Percentiles rank a stretch among this genome's conserved stretches.
These are phyloP conservation scores for Teratosphaeria epicoccoides DNA, from an alignment of 2,329 filamentous ascomycete species.

Conservation along the genomic window DNA sequence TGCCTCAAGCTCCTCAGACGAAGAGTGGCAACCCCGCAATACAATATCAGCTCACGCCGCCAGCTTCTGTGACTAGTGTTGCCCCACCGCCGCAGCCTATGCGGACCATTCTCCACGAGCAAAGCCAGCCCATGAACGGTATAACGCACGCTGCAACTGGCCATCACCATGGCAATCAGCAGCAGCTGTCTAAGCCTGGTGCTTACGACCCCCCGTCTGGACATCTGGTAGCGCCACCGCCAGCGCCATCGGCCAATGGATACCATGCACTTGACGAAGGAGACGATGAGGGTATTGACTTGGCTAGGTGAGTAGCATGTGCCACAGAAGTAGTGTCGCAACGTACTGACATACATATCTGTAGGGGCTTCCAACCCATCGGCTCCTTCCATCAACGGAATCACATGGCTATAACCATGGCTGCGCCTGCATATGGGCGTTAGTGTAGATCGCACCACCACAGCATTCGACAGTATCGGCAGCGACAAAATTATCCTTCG, in stretches of 20 bases:
- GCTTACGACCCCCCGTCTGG: background rate
- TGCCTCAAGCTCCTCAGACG: slow-evolving; percentile 7
- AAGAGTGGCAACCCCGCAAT: background rate
- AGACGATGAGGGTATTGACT: slow-evolving; percentile 38
- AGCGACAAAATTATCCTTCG: background rate
- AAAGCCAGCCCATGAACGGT: slow-evolving; percentile 1
- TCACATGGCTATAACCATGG: slow-evolving; percentile 20
- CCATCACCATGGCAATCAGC: slow-evolving; percentile 1
- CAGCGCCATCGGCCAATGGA: slow-evolving; percentile 6
- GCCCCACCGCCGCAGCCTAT: background rate
- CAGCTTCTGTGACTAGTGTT: background rate
- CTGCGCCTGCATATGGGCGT: slow-evolving; percentile 16
- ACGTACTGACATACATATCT: slow-evolving; percentile 8
- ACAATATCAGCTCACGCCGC: background rate
- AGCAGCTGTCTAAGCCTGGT: background rate
- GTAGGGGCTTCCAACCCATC: slow-evolving; percentile 40
- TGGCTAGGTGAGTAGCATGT: slow-evolving; percentile 34
- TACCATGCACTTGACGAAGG: slow-evolving; percentile 32
- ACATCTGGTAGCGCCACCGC: background rate
- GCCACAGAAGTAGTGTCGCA: background rate
- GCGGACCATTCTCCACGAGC: background rate
- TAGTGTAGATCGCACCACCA: slow-evolving; percentile 3
- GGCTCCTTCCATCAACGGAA: slow-evolving; percentile 35
- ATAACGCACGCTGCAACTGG: background rate
- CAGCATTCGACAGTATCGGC: background rate